These are phyloP conservation scores for Ustilago trichophora DNA, from an alignment of 1,284 basidiomycete species.

Conservation along the genomic window DNA sequence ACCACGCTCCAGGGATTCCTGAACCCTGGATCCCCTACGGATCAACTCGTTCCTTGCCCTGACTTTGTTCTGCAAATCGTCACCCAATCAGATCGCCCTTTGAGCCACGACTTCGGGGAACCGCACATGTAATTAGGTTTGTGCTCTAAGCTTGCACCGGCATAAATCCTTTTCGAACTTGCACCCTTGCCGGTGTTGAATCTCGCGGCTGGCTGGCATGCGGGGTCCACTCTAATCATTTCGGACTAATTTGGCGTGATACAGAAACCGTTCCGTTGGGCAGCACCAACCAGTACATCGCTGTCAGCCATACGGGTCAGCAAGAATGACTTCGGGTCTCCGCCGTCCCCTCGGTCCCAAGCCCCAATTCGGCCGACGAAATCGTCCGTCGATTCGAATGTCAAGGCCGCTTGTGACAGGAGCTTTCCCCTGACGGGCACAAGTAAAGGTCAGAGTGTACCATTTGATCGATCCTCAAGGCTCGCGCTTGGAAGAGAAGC, in stretches of 20 bases:
- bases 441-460: too few relatives aligned
- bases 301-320: too few relatives aligned
- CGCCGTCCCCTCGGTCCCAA: too few relatives aligned
- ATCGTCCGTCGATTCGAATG: too few relatives aligned
- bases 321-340: too few relatives aligned
- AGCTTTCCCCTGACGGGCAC: too few relatives aligned
- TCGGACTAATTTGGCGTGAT: background rate
- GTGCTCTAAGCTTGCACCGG: conserved; percentile 7
- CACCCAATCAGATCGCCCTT: background rate
- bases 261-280: too few relatives aligned
- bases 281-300: too few relatives aligned
- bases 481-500: too few relatives aligned
- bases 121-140: background rate
- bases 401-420: too few relatives aligned
- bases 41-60: background rate
- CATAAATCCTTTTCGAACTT: background rate
- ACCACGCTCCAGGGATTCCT: too few relatives aligned
- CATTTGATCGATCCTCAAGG: too few relatives aligned
- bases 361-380: background rate
- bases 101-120: background rate
- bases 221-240: background rate
- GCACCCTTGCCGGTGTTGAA: background rate
- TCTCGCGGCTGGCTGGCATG: background rate
- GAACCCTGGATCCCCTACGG: background rate
- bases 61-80: background rate